These are phyloP conservation scores for Teunomyces cretensis DNA, from an alignment of 805 yeast genomes.

Conservation along the genomic window DNA sequence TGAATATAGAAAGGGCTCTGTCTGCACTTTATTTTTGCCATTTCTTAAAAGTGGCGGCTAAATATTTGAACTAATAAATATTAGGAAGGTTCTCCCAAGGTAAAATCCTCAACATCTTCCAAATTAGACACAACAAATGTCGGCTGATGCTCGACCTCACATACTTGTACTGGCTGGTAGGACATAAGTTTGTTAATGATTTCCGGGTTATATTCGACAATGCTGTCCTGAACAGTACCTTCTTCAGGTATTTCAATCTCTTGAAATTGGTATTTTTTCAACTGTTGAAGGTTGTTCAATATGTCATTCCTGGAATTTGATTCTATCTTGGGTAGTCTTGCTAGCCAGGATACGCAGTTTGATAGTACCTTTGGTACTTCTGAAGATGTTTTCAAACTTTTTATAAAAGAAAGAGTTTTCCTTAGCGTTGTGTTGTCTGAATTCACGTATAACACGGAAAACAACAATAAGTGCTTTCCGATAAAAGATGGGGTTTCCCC, in stretches of 20 bases:
- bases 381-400: constrained; percentile 18
- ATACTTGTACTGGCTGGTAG: not conserved
- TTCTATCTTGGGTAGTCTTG: constrained; percentile 8
- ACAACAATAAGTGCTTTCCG: constrained; percentile 23
- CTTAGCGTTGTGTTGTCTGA: constrained; percentile 14
- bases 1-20: not conserved
- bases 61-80: too few relatives aligned
- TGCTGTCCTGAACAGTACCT: not conserved
- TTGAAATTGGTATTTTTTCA: not conserved
- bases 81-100: not conserved
- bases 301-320: not conserved
- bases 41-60: not conserved
- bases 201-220: not conserved
- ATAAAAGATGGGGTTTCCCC: constrained; percentile 31
- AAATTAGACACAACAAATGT: not conserved
- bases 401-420: constrained; percentile 17
- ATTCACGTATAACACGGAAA: constrained; percentile 18
- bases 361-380: constrained; percentile 16
- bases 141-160: not conserved
- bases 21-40: not conserved
- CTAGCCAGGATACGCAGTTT: constrained; percentile 23
- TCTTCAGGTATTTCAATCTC: not conserved
- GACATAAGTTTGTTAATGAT: not conserved
- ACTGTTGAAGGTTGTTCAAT: not conserved
- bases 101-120: not conserved